These are phyloP conservation scores for Chalara sp. DNA, from an alignment of 2,329 filamentous ascomycete genomes.

Conservation along the genomic window DNA sequence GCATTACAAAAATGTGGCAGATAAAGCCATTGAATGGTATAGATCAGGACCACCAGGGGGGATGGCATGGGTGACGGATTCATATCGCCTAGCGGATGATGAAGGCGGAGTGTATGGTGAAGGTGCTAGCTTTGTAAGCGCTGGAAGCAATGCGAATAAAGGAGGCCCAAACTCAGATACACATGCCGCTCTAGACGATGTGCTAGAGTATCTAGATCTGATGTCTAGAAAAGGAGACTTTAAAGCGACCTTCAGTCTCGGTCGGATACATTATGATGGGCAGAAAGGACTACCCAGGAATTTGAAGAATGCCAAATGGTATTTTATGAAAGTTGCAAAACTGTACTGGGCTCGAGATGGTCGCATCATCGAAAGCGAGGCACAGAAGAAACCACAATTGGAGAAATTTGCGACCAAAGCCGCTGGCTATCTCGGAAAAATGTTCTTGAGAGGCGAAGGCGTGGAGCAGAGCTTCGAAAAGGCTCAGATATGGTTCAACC, in stretches of 20 bases:
- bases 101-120: slow-evolving; percentile 90
- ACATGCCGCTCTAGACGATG: slow-evolving; percentile 83
- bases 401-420: slow-evolving; percentile 63
- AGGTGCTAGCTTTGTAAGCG: slow-evolving; percentile 84
- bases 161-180: slow-evolving; percentile 69
- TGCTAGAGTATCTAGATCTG: slow-evolving; percentile 80
- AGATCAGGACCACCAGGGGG: slow-evolving; percentile 88
- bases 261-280: slow-evolving; percentile 65
- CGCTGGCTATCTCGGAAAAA: slow-evolving; percentile 63
- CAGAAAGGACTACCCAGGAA: slow-evolving; percentile 54
- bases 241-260: slow-evolving; percentile 62
- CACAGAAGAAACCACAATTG: slow-evolving; percentile 38
- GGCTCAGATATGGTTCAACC: slow-evolving; percentile 61
- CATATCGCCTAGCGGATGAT: slow-evolving; percentile 84
- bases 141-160: slow-evolving; percentile 73
- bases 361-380: slow-evolving; percentile 48
- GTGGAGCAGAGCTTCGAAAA: slow-evolving; percentile 59
- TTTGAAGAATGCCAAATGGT: slow-evolving; percentile 55
- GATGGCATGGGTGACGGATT: slow-evolving; percentile 66
- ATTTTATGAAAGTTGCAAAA: slow-evolving; percentile 61
- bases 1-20: slow-evolving; percentile 89
- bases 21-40: slow-evolving; percentile 85
- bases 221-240: slow-evolving; percentile 70
- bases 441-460: slow-evolving; percentile 67
- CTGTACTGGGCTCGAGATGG: slow-evolving; percentile 63